Percentiles rank a stretch among this genome's conserved stretches.
Conservation (phyloP, 345 rosid genomes). For the Camelina laxa region DNA sequence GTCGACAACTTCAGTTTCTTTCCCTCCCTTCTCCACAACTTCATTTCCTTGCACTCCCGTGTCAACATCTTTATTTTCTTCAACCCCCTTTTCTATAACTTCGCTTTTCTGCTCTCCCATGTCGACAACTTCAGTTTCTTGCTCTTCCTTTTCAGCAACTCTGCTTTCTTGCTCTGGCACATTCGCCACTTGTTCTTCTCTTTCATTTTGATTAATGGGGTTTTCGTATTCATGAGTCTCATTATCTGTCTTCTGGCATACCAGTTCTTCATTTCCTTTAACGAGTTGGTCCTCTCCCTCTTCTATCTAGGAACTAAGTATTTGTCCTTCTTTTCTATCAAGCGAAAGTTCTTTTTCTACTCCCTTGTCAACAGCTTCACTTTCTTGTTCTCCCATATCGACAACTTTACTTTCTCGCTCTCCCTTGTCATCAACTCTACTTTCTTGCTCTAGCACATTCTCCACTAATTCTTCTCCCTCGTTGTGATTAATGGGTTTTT, state of each 20-base stretch:
- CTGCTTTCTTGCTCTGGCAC: slow-evolving; percentile 7
- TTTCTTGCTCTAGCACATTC: slow-evolving; percentile 8
- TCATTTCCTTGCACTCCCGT: background rate
- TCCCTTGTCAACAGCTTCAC: background rate
- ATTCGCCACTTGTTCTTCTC: background rate
- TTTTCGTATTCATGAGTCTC: slow-evolving; percentile 8
- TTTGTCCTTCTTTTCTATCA: background rate
- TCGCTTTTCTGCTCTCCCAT: background rate
- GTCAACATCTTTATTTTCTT: slow-evolving; percentile 5
- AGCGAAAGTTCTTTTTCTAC: background rate
- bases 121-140: background rate
- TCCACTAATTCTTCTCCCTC: slow-evolving; percentile 21
- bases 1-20: too few relatives aligned
- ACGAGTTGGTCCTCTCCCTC: background rate
- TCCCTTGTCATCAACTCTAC: background rate
- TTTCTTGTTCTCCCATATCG: background rate
- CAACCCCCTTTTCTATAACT: background rate
- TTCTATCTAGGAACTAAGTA: background rate
- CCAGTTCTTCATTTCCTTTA: background rate
- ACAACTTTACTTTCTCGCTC: background rate
- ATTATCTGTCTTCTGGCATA: slow-evolving; percentile 8
- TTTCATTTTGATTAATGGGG: slow-evolving; percentile 3
- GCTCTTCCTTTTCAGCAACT: background rate
- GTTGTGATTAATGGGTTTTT: slow-evolving; percentile 7
- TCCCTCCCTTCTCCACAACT: background rate